Conservation (phyloP, 1,284 basidiomycete species). For the Phenoliferia sp. region DNA sequence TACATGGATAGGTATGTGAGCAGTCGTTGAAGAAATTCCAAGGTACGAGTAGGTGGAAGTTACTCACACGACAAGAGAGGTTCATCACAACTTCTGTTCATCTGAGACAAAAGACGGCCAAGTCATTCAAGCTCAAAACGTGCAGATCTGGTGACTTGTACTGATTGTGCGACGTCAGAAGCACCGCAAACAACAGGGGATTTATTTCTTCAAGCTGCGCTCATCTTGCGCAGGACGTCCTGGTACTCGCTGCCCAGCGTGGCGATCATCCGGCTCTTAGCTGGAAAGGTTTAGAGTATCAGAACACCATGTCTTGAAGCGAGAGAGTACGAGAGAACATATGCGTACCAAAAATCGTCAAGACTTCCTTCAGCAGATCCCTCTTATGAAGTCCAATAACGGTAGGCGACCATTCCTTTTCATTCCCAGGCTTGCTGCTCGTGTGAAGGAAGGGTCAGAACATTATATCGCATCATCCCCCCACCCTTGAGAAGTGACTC, state of each 20-base stretch:
- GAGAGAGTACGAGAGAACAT: not conserved
- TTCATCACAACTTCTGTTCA: too few species aligned
- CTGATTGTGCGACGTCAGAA: not conserved
- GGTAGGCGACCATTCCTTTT: conserved; percentile 60
- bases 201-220: not conserved
- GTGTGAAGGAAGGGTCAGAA: conserved; percentile 5
- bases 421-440: conserved; percentile 58
- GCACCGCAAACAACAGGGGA: not conserved
- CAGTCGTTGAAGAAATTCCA: too few species aligned
- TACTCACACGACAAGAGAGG: too few species aligned
- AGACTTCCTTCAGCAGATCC: conserved; percentile 70
- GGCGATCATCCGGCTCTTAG: conserved; percentile 62
- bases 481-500: not conserved
- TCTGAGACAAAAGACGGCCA: too few species aligned
- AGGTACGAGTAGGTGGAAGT: too few species aligned
- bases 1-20: too few species aligned
- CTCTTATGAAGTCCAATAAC: conserved; percentile 67
- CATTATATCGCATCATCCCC: not conserved
- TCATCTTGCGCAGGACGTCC: conserved; percentile 55
- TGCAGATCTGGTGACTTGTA: too few species aligned
- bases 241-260: conserved; percentile 72
- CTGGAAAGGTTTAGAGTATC: too few species aligned
- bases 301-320: too few species aligned
- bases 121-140: too few species aligned
- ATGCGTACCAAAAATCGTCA: conserved; percentile 62